Base-by-base conservation (phyloP, 1,284 basidiomycete genomes). In the Moesziomyces aphidis region DNA sequence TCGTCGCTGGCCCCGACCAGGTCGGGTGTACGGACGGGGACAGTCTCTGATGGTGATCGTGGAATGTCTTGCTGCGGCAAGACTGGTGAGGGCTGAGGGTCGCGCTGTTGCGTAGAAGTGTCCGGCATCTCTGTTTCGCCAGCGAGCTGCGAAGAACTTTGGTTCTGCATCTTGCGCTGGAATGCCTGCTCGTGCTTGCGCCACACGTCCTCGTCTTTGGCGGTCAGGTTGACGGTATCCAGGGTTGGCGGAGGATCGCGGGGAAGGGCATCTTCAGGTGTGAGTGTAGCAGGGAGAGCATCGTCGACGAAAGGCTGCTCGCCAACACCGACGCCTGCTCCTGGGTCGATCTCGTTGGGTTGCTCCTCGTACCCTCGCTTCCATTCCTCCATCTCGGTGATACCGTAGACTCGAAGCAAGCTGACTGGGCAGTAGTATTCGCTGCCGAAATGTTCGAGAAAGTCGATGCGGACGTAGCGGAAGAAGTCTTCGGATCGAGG, bases 361-460 rank as follows among this genome's bases (percentile, higher is more conserved):
- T 89, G 89, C 66, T 94, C 93, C 90, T 93, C 92, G 78, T 96
- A 93, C 21, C 75, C 78, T n/a, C 58, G 60, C 39, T 78, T 71
- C 89, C 92, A 97, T 76, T 96, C 91, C 77, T 99, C 96, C 78
- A 98, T 91, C 86, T 98, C 95, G 13, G 95, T 98, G 72, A 97
- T 90, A 4, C 97, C 96, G 77, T 95, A 98, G 1, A 97, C 94
- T 34, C 95, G 91, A 28, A 99, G 88, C 1, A 98, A 89, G 1
- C 93, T 95, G 22, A 99, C 88, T 0, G 96, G 96, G 80, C 96
- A 99, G 84, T 96, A 99, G 86, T 92, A 98, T 85, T 99, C 97
- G 78, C 90, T 92, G 21, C 95, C 94, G 78, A 97, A 99, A 83
- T 95, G 92, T 0, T 94, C 92, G 53, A 92, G 89, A 83, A 99